Conservation (phyloP, 495 filamentous ascomycete genomes). For the Daldinia bambusicola region DNA sequence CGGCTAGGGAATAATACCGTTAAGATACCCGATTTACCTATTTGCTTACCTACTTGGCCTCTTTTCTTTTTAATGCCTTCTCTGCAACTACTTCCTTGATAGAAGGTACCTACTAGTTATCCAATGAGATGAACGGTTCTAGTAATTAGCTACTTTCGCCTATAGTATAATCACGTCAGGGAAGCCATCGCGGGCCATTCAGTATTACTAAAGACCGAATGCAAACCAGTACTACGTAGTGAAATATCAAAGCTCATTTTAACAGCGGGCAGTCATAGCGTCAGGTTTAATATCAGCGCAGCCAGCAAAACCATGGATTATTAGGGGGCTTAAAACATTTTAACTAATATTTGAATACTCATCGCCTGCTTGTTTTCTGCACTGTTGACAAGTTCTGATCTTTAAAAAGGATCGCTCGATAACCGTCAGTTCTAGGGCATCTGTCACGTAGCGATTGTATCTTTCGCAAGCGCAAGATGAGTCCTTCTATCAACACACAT, state of each 20-base stretch:
- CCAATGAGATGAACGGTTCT: not conserved
- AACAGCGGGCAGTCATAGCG: not conserved
- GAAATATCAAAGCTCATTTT: not conserved
- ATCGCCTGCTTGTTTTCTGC: not conserved
- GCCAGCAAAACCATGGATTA: not conserved
- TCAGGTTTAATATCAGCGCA: not conserved
- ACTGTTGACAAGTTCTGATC: not conserved
- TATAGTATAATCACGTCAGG: not conserved
- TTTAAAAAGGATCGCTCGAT: too few relatives aligned
- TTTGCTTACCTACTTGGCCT: not conserved
- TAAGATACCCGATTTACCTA: not conserved
- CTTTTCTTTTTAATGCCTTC: not conserved
- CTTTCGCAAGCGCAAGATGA: not conserved
- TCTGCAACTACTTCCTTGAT: not conserved
- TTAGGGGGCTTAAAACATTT: not conserved
- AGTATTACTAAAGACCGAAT: not conserved
- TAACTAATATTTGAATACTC: not conserved
- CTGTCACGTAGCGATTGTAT: not conserved
- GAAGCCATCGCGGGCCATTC: not conserved
- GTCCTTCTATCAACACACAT: conserved; percentile 2
- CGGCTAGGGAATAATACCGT: not conserved
- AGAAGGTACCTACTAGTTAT: not conserved
- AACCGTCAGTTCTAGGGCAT: not conserved
- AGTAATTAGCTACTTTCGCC: not conserved
- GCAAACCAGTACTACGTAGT: not conserved